Conservation (phyloP, 2,329 filamentous ascomycete species). For the Venturia carpophila region DNA sequence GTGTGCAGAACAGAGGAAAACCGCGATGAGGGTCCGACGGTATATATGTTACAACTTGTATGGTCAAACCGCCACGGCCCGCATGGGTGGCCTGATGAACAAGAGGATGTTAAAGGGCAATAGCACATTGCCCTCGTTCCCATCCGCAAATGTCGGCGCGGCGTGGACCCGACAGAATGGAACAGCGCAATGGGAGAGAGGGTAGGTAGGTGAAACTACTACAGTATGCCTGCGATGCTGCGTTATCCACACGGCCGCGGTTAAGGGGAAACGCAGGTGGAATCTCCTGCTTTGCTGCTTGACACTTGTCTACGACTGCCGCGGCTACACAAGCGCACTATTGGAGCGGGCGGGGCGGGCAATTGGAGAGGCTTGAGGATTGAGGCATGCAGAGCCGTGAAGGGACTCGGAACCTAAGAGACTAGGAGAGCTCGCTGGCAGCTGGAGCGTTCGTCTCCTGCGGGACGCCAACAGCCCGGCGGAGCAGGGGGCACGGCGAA, state of each 20-base stretch:
- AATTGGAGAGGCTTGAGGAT: neutral
- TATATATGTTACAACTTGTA: too few species aligned
- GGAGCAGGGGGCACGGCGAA: neutral
- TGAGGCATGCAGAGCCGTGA: neutral
- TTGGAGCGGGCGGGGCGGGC: too few species aligned
- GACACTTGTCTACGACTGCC: neutral
- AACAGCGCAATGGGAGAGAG: neutral
- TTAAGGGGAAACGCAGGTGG: neutral
- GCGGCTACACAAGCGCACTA: slow-evolving; percentile 8
- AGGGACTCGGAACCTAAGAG: too few species aligned
- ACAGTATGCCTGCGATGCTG: neutral
- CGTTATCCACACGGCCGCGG: neutral
- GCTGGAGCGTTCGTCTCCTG: neutral
- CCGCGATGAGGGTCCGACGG: neutral
- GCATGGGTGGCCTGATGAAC: slow-evolving; percentile 8
- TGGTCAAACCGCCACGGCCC: neutral
- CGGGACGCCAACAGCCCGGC: neutral
- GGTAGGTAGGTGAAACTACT: slow-evolving; percentile 5
- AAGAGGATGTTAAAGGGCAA: neutral
- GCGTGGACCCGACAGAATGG: slow-evolving; percentile 9
- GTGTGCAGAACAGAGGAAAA: neutral
- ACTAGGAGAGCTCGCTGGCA: neutral
- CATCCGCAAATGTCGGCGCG: neutral
- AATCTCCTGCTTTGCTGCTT: neutral
- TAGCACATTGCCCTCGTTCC: neutral